Evolutionary conservation across 768 basidiomycete species (phyloP), one percentile per base, ranked within the genome.

Genomic region (Boletus huronensis): DNA sequence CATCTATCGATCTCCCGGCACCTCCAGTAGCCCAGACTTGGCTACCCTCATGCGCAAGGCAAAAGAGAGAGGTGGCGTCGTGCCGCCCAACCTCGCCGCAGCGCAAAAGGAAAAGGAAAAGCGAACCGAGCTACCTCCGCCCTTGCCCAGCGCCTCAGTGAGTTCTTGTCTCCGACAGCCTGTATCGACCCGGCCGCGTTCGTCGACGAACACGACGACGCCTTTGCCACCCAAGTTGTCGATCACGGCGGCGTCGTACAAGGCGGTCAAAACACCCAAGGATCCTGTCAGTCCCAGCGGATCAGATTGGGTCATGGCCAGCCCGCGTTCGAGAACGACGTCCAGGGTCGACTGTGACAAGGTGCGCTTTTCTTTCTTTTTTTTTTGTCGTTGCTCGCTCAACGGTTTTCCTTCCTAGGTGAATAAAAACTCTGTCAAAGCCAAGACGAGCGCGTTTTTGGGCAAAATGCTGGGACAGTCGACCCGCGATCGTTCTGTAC

Each of bases 11-110:
- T 87, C 90, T 19, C 80, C 89, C 11, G 94, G 93, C 40, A 95
- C 92, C 8, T 88, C 93, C 32, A 91, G 89, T 62, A 93, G 88
- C 66, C 95, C 94, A 26, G 94, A 98, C 72, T 78, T 97, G 21
- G 91, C 91, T 5, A 93, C 91, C 10, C 78, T 97, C 50, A 70
- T 94, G 50, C 80, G 87, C 57, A 94, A 93, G 72, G 87, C 90
- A 16, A 91, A 86, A 71, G 88, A 87, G 63, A 75, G 80, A 47
- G 82, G 82, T 19, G 79, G 75, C 0, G 72, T 75, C 38, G 64
- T 79, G 23, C 66, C 69, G 14, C 34, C 68, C 60, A 54, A 56
- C 68, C 63, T 70, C 68, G 72, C 38, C 13, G 53, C 64, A 21
- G 46, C 60, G 0, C 64, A 66, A 50, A 66, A 65, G 42, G 64